Evolutionary conservation across 345 rosid genomes (phyloP).

Genomic region (Gossypium raimondii): DNA sequence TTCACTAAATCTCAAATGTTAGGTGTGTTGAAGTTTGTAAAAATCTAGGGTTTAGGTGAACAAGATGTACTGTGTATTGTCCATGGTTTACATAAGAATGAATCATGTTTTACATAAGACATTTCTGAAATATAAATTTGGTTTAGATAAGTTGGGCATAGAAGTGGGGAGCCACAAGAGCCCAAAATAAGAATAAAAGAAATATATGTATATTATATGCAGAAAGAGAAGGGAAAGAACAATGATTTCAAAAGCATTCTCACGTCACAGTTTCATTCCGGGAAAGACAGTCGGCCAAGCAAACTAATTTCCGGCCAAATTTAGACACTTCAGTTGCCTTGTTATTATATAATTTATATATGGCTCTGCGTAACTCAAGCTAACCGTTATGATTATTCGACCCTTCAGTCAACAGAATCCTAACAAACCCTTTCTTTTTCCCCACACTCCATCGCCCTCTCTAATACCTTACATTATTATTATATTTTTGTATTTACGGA

Average conservation of each 20-base stretch:
- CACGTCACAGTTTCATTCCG: slow-evolving; percentile 47
- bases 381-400: slow-evolving; percentile 74
- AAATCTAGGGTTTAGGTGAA: background rate
- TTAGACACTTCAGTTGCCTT: slow-evolving; percentile 22
- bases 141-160: background rate
- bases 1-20: background rate
- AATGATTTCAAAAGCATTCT: slow-evolving; percentile 18
- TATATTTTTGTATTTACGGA: background rate
- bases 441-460: slow-evolving; percentile 25
- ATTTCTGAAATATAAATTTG: background rate
- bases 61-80: background rate
- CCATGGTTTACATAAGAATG: background rate
- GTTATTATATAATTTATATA: slow-evolving; percentile 33
- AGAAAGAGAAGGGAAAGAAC: slow-evolving; percentile 15
- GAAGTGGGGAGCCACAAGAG: background rate
- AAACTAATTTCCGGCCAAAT: slow-evolving; percentile 60
- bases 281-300: slow-evolving; percentile 57
- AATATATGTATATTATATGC: background rate
- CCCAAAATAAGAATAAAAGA: background rate
- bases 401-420: slow-evolving; percentile 71
- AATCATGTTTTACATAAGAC: background rate
- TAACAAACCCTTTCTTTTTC: slow-evolving; percentile 41
- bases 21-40: background rate
- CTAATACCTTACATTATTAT: background rate
- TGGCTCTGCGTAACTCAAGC: slow-evolving; percentile 49